Evolutionary conservation across 805 yeast species (phyloP), one percentile per base, ranked within the genome.

Genomic region (Naumovozyma baii): DNA sequence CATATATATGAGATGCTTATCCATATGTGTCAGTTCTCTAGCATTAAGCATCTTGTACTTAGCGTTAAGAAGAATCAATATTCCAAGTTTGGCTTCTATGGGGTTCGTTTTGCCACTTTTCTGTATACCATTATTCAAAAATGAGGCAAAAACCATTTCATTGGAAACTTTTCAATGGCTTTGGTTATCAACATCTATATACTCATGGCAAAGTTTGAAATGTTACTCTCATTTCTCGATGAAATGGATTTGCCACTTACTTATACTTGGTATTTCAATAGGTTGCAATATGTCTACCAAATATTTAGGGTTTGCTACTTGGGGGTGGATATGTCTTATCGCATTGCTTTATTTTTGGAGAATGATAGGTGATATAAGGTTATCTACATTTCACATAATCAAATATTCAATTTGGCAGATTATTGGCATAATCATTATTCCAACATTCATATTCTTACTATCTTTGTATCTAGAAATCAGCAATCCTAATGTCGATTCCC

Each of bases 251-350:
- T 62, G 64, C 42, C 65, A 67, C 43, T 50, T 82, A 41, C 69
- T 1, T 48, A 70, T 29, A 59, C 79, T 20, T 80, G 76, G 52
- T 10, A 69, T 60, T 49, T 68, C 63, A 3, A 64, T 73, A 49
- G 95, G 74, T 13, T 71, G 68, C 34, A 59, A 78, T 1, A 58
- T 77, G 1, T 72, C 87, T 5, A 71, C 82, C 3, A 83, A 84
- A 54, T 74, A 78, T 70, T 71, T 81, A 3, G 96, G 95, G 0
- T 38, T 78, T 17, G 74, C 76, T 51, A 80, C 90, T 0, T 60
- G 76, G 40, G 61, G 61, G 0, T 86, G 94, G 94, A 61, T 83
- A 10, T 71, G 77, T 2, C 3, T 64, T 0, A 51, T 76, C 35
- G 43, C 72, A 2, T 38, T 70, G 1, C 9, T 37, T 7, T 76